Evolutionary conservation across 345 rosid species (phyloP), one percentile per base, ranked within the genome.

Genomic region (Arabidopsis suecica): DNA sequence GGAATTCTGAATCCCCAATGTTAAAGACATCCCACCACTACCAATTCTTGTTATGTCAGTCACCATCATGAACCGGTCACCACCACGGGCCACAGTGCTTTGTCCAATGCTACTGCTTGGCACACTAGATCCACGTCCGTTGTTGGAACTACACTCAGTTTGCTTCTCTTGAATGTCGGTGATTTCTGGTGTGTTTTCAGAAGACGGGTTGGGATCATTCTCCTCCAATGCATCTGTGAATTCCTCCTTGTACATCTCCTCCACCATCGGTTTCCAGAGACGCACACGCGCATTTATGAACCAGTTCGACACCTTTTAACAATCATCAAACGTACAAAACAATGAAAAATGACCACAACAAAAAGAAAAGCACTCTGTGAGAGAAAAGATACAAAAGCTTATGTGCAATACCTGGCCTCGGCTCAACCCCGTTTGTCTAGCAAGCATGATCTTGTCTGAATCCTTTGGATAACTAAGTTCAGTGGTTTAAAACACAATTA

Each of bases 231-330:
- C 81, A 40, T 89, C 96, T 34, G 88, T 93, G 61, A 79, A 83
- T 80, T 95, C 99, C 79, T 95, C 98, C 85, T 90, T 92, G 93
- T 95, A 95, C 97, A 95, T 95, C 74, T 95, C 99, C 80, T 92
- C 98, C 14, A 95, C 97, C 99, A 95, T 95, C 0, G 99, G 99
- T 84, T 95, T 95, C 99, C 98, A 95, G 1, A 95, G 96, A 54
- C 99, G 96, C 71, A 95, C 98, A 10, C 97, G 89, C 5, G 99
- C 99, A 76, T 95, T 95, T 59, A 95, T 95, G 77, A 95, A 95
- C 99, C 99, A 92, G 73, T 95, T 95, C 1, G 99, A 90, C 67
- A 95, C 99, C 99, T 75, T 89, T 49, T 48, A 49, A 59, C 45
- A 56, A 57, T 22, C 44, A 64, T 45, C 65, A 38, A 53, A 28